These are phyloP conservation scores for Odonthalia washingtoniensis DNA, from an alignment of 31 red algal genomes.

Conservation along the genomic window DNA sequence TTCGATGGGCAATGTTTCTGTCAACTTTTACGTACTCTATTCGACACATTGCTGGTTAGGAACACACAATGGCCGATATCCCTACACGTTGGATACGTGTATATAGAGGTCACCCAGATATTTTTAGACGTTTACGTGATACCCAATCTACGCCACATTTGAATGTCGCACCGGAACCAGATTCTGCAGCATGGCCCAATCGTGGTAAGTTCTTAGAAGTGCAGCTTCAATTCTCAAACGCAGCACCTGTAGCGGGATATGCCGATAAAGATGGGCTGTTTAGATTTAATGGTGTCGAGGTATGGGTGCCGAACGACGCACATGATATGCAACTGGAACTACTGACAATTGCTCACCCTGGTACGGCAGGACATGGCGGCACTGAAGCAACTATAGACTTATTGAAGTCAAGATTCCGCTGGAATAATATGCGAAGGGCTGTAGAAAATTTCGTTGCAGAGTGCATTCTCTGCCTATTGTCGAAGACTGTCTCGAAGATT, in stretches of 20 bases:
- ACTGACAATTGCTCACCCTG: conserved; percentile 17
- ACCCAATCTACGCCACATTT: neutral
- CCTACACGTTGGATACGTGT: conserved; percentile 6
- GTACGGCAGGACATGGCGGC: conserved; percentile 26
- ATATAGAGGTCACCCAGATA: too few relatives aligned
- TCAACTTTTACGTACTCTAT: conserved; percentile 13
- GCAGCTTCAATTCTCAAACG: neutral
- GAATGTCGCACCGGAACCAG: neutral
- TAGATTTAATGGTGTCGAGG: neutral
- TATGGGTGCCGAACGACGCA: conserved; percentile 25
- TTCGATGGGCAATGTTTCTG: conserved; percentile 38
- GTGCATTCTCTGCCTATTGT: conserved; percentile 23
- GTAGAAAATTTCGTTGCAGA: conserved; percentile 3
- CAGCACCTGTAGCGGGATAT: neutral
- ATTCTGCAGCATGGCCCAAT: neutral
- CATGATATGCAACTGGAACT: neutral
- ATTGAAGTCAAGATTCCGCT: neutral
- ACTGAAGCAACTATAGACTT: neutral
- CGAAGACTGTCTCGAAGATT: conserved; percentile 36
- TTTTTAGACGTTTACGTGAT: neutral
- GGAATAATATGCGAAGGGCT: neutral
- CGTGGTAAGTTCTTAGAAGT: too few relatives aligned
- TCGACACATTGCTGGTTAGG: neutral
- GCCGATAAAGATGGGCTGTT: neutral
- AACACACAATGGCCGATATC: conserved; percentile 18